Conservation (phyloP, 192 early-diverging fungal genomes). For the Coemansia sp. region DNA sequence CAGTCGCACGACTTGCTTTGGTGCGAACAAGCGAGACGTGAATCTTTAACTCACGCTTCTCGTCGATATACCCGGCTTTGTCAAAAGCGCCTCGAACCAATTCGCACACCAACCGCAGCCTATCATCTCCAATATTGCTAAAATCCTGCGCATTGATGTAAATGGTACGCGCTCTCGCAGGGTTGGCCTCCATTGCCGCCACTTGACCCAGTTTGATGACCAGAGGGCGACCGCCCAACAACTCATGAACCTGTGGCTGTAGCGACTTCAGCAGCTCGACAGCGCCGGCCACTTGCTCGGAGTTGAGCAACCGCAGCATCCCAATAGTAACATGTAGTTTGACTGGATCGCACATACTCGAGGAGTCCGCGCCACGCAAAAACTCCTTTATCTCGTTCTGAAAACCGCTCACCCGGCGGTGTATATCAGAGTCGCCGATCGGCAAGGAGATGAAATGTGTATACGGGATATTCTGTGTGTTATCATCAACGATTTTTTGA, state of each 20-base stretch:
- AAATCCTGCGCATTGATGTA: conserved; percentile 30
- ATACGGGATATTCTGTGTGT: conserved; percentile 25
- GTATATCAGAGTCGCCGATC: conserved; percentile 22
- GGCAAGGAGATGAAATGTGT: conserved; percentile 51
- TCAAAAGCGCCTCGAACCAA: conserved; percentile 31
- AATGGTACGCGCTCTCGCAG: conserved; percentile 19
- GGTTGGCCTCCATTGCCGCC: conserved; percentile 35
- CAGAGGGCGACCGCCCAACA: conserved; percentile 19
- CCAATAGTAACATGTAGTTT: conserved; percentile 44
- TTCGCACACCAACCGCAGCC: conserved; percentile 25
- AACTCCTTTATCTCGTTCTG: conserved; percentile 1
- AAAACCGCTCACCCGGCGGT: conserved; percentile 28
- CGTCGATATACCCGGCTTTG: conserved; percentile 42
- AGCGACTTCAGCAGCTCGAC: conserved; percentile 34
- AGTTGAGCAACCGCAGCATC: conserved; percentile 41
- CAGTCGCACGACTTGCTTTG: neutral
- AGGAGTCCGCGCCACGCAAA: neutral
- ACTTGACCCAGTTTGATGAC: conserved; percentile 21
- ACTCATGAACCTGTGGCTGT: conserved; percentile 8
- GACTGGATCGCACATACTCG: conserved; percentile 20
- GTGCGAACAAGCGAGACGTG: conserved; percentile 33
- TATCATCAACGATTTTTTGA: conserved; percentile 12
- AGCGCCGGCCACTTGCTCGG: conserved; percentile 13
- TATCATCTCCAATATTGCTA: neutral
- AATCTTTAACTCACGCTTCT: conserved; percentile 39